phyloP scores from a whole-genome alignment of 345 rosid genomes.

The Orychophragmus violaceus region DNA sequence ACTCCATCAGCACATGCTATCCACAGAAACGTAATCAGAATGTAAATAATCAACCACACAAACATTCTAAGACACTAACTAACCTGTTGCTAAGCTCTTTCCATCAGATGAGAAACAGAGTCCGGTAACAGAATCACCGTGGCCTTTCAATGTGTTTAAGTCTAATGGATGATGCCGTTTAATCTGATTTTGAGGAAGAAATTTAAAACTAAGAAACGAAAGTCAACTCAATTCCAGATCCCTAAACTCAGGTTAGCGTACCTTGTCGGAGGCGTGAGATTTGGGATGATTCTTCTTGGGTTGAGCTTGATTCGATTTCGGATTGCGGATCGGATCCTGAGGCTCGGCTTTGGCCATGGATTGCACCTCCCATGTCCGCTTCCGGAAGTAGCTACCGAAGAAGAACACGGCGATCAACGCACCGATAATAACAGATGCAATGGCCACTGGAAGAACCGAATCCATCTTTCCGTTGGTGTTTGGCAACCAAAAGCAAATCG shows the following conservation, averaged over 20 bases:
- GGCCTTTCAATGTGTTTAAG: slow-evolving; percentile 96
- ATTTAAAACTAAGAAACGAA: no score
- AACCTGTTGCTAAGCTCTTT: slow-evolving; percentile 78
- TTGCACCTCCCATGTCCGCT: slow-evolving; percentile 74
- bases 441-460: slow-evolving; percentile 39
- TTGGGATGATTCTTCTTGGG: slow-evolving; percentile 60
- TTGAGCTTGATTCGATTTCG: slow-evolving; percentile 44
- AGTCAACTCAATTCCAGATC: slow-evolving; percentile 5
- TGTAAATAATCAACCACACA: no score
- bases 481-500: not conserved
- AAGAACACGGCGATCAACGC: slow-evolving; percentile 60
- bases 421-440: slow-evolving; percentile 57
- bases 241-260: slow-evolving; percentile 8
- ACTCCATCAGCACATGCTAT: slow-evolving; percentile 92
- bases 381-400: slow-evolving; percentile 68
- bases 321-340: slow-evolving; percentile 48
- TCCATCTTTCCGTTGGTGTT: slow-evolving; percentile 52
- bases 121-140: slow-evolving; percentile 75
- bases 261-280: slow-evolving; percentile 66
- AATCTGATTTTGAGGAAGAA: no score
- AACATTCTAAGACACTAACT: no score
- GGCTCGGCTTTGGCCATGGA: slow-evolving; percentile 60
- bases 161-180: slow-evolving; percentile 83
- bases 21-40: slow-evolving; percentile 19
- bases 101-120: slow-evolving; percentile 79